Percentiles rank a stretch among this genome's conserved stretches.
Conservation (phyloP, 2,329 filamentous ascomycete genomes). For the Cladosporium sp. region DNA sequence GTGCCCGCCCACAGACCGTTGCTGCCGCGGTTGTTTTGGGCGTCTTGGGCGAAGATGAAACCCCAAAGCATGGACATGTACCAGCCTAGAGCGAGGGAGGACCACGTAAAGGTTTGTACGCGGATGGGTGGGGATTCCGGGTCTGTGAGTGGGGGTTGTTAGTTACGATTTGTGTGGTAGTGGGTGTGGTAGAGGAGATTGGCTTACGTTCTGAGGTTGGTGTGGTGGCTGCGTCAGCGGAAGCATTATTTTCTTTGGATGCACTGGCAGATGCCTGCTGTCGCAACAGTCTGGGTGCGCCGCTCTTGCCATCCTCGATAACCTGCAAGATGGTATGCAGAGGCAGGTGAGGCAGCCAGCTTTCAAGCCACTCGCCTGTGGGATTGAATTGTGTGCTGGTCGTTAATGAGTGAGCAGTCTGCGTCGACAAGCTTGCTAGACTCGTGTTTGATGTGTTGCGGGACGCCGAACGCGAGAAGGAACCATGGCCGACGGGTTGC, state of each 20-base stretch:
- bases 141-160: constrained; percentile 61
- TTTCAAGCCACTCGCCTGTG: constrained; percentile 79
- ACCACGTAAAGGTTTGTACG: constrained; percentile 93
- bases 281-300: constrained; percentile 17
- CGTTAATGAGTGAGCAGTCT: constrained; percentile 41
- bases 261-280: constrained; percentile 13
- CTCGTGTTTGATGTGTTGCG: constrained; percentile 81
- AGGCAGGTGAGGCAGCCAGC: constrained; percentile 87
- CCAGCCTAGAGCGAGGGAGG: constrained; percentile 84
- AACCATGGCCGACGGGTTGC: constrained; percentile 75
- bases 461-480: constrained; percentile 64
- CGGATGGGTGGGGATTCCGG: constrained; percentile 41
- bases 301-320: constrained; percentile 49
- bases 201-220: constrained; percentile 9
- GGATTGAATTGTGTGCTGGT: constrained; percentile 67
- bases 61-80: constrained; percentile 94
- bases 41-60: constrained; percentile 84
- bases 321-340: constrained; percentile 80
- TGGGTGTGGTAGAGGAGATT: constrained; percentile 37
- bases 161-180: constrained; percentile 33
- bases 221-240: neutral
- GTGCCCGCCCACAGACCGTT: constrained; percentile 93
- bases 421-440: constrained; percentile 62
- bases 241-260: neutral
- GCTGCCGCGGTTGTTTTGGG: constrained; percentile 74